Conservation (phyloP, 768 basidiomycete species). For the Lyophyllum atratum region DNA sequence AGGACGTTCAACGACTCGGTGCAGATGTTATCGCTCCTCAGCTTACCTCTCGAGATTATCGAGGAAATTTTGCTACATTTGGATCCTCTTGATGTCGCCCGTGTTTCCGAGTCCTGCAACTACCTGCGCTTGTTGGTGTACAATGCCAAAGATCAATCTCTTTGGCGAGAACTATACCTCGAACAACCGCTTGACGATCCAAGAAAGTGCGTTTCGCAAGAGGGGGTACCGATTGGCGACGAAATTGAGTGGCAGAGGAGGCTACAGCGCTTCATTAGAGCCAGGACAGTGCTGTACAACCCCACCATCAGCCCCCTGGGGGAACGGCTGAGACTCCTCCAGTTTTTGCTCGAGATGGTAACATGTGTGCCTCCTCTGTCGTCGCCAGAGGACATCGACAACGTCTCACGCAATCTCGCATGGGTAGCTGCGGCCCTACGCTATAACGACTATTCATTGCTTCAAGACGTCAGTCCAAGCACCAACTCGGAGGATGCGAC, state of each 20-base stretch:
- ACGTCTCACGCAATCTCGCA: constrained; percentile 49
- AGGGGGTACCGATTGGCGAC: constrained; percentile 30
- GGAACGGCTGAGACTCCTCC: constrained; percentile 44
- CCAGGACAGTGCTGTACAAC: constrained; percentile 45
- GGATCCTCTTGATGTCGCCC: constrained; percentile 63
- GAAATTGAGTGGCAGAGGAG: constrained; percentile 53
- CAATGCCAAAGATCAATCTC: constrained; percentile 38
- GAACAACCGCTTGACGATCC: constrained; percentile 66
- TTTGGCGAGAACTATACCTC: constrained; percentile 73
- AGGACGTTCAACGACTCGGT: not conserved
- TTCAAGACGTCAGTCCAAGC: constrained; percentile 36
- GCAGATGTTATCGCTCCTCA: constrained; percentile 21
- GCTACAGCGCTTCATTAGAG: constrained; percentile 57
- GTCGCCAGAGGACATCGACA: constrained; percentile 18
- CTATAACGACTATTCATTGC: constrained; percentile 29
- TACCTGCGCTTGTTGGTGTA: constrained; percentile 48
- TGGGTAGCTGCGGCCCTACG: constrained; percentile 49
- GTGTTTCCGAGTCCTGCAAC: constrained; percentile 51
- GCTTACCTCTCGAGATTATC: constrained; percentile 59
- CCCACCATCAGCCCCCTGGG: constrained; percentile 35
- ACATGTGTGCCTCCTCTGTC: constrained; percentile 40
- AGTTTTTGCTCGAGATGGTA: constrained; percentile 54
- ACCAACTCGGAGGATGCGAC: constrained; percentile 37
- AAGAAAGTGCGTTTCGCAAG: constrained; percentile 42
- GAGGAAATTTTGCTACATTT: constrained; percentile 57